phyloP scores from a whole-genome alignment of 306 rosid species.

The Psophocarpus tetragonolobus region DNA sequence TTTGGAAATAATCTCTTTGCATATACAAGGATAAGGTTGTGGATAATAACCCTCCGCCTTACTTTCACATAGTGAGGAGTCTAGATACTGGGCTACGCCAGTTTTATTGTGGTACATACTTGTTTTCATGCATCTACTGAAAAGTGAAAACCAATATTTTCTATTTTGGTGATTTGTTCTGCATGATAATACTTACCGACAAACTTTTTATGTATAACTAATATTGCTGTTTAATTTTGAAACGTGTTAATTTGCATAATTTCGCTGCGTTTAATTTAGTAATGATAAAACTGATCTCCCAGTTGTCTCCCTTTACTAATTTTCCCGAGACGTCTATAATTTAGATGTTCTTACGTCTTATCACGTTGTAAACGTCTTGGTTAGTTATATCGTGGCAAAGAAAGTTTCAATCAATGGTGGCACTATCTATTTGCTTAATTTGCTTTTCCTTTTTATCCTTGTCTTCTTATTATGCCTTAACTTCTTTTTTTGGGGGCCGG shows the following conservation, averaged over 20 bases:
- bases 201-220: neutral
- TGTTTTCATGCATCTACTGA: neutral
- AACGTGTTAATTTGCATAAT: neutral
- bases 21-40: too few relatives aligned
- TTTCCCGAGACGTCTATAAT: neutral
- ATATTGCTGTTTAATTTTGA: neutral
- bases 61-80: too few relatives aligned
- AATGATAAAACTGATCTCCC: conserved; percentile 4
- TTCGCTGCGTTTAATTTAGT: neutral
- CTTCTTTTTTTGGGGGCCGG: too few relatives aligned
- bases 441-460: neutral
- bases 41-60: too few relatives aligned
- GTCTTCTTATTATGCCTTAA: neutral
- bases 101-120: neutral
- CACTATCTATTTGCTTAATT: neutral
- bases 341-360: neutral
- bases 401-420: neutral
- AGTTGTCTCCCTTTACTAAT: neutral
- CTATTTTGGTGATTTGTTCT: neutral
- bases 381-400: neutral
- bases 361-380: neutral
- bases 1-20: too few relatives aligned
- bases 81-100: too few relatives aligned
- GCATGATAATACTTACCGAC: neutral
- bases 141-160: neutral